A percentile compares a stretch with the other conserved stretches of the same genome.
These are phyloP conservation scores for Chrysoporthe deuterocubensis DNA, from an alignment of 2,329 filamentous ascomycete genomes.

Conservation along the genomic window DNA sequence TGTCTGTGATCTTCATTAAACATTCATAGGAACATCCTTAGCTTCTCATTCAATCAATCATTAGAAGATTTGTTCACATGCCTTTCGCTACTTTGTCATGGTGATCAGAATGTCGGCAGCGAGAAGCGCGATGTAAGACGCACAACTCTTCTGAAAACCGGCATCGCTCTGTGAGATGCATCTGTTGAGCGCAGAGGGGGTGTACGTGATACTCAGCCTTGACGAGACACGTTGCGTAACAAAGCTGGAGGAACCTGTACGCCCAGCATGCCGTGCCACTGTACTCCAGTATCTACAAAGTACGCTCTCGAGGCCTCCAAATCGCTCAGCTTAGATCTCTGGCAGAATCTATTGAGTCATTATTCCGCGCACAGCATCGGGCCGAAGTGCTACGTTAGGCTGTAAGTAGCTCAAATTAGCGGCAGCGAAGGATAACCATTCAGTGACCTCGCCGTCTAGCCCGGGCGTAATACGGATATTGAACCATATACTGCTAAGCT, in stretches of 20 bases:
- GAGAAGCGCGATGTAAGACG: constrained; percentile 14
- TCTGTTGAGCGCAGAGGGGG: not conserved
- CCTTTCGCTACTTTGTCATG: not conserved
- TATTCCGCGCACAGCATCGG: not conserved
- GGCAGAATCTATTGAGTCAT: not conserved
- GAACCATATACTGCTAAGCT: not conserved
- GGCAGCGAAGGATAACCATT: not conserved
- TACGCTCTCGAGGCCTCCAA: not conserved
- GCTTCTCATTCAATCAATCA: not conserved
- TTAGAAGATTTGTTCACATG: constrained; percentile 4
- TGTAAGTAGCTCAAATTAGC: not conserved
- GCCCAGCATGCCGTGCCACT: not conserved
- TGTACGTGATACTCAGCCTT: not conserved
- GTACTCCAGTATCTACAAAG: not conserved
- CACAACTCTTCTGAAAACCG: not conserved
- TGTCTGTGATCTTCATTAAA: not conserved
- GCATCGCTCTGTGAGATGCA: not conserved
- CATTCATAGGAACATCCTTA: not conserved
- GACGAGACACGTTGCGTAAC: not conserved
- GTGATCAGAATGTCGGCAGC: constrained; percentile 18
- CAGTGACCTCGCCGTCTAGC: not conserved
- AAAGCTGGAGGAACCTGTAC: not conserved
- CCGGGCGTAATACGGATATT: not conserved
- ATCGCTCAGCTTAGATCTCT: not conserved
- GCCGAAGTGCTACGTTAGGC: not conserved